Conservation (phyloP, 371 early-diverging fungal genomes). For the Entomophthora muscae region DNA sequence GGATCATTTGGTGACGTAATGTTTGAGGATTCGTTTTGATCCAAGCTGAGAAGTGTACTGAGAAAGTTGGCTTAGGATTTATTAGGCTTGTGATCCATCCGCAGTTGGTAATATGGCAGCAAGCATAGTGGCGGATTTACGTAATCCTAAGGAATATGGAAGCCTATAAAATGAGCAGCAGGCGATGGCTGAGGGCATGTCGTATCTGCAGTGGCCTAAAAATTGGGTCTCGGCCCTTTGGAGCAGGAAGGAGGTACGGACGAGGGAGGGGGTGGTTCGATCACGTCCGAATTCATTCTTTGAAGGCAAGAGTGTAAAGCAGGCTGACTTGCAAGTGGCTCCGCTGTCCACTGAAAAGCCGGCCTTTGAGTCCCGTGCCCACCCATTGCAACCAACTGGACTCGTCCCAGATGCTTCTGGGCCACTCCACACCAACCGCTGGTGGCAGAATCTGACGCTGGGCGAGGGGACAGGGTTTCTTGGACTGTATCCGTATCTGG, state of each 20-base stretch:
- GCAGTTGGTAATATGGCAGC: too few relatives aligned
- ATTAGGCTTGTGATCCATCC: too few relatives aligned
- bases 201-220: neutral
- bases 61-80: too few relatives aligned
- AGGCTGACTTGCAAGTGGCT: neutral
- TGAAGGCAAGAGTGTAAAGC: neutral
- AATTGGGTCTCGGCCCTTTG: constrained; percentile 7
- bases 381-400: neutral
- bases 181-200: too few relatives aligned
- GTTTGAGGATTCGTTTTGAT: too few relatives aligned
- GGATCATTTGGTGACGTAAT: too few relatives aligned
- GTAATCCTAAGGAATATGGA: too few relatives aligned
- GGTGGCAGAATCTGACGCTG: constrained; percentile 26
- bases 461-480: constrained; percentile 16
- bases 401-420: neutral
- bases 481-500: constrained; percentile 21
- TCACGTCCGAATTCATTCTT: neutral
- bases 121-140: too few relatives aligned
- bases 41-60: too few relatives aligned
- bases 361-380: neutral
- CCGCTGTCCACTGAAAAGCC: neutral
- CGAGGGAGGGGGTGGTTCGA: neutral
- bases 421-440: constrained; percentile 20
- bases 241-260: neutral
- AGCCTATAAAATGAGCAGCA: too few relatives aligned